Evolutionary conservation across 139 green algal species (phyloP).

Genomic region (Coelastrella sp.): DNA sequence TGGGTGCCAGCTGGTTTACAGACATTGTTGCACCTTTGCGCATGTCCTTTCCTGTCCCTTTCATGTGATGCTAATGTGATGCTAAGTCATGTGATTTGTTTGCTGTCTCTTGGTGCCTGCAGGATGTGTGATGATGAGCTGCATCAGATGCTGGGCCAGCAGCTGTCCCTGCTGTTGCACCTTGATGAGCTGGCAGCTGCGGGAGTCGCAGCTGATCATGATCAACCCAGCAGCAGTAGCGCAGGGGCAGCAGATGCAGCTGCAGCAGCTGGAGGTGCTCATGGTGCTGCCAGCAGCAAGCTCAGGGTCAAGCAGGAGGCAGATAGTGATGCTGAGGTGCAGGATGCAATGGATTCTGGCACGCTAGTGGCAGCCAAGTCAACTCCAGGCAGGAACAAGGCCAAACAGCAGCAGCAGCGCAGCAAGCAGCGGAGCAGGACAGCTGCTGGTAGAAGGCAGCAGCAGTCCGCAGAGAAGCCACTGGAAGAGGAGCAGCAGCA

Average conservation of each 20-base stretch:
- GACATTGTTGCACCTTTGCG: too few species aligned
- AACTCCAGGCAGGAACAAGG: background rate
- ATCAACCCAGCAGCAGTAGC: slow-evolving; percentile 4
- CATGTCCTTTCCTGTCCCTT: too few species aligned
- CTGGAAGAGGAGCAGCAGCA: slow-evolving; percentile 15
- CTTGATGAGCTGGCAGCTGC: slow-evolving; percentile 21
- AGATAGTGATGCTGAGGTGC: background rate
- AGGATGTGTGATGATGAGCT: background rate
- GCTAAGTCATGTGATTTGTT: background rate
- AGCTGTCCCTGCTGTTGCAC: background rate
- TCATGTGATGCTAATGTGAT: too few species aligned
- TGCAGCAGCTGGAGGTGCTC: background rate
- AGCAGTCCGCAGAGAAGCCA: background rate
- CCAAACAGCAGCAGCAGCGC: background rate
- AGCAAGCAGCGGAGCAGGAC: slow-evolving; percentile 13
- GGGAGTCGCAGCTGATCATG: background rate
- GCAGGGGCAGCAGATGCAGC: background rate
- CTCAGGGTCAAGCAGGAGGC: background rate
- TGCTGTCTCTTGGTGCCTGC: background rate
- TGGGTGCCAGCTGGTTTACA: too few species aligned
- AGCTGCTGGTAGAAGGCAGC: slow-evolving; percentile 10
- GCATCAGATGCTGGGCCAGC: slow-evolving; percentile 20
- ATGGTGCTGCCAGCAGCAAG: slow-evolving; percentile 10
- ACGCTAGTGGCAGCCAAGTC: background rate
- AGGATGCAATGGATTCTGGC: background rate